Conservation (phyloP, 2,329 filamentous ascomycete species). For the Colletotrichum ledebouriae region DNA sequence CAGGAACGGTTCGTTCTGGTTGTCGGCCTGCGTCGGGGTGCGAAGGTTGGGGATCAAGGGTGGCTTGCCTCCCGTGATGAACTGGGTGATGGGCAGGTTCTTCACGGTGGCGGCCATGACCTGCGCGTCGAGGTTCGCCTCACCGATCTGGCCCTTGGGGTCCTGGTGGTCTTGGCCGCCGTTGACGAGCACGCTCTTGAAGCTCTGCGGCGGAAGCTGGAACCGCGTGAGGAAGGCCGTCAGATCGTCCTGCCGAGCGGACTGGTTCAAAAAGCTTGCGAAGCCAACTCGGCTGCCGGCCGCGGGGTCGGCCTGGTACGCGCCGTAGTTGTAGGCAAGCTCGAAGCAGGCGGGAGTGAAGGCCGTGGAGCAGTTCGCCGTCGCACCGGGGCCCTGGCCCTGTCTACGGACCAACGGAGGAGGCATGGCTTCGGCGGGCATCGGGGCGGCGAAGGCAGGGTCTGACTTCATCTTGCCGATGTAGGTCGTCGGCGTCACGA, state of each 20-base stretch:
- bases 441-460: constrained; percentile 27
- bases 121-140: constrained; percentile 75
- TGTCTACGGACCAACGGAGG: constrained; percentile 24
- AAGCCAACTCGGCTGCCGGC: constrained; percentile 64
- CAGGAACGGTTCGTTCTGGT: constrained; percentile 77
- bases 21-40: constrained; percentile 48
- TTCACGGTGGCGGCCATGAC: constrained; percentile 70
- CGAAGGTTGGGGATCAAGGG: constrained; percentile 51
- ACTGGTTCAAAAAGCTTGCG: constrained; percentile 65
- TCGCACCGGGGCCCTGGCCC: constrained; percentile 41
- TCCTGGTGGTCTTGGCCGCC: constrained; percentile 57
- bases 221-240: constrained; percentile 52
- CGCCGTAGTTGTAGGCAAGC: constrained; percentile 61
- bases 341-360: constrained; percentile 64
- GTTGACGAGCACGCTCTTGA: constrained; percentile 56
- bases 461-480: constrained; percentile 53
- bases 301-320: constrained; percentile 58
- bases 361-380: constrained; percentile 47
- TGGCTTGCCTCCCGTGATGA: constrained; percentile 45
- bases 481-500: constrained; percentile 61
- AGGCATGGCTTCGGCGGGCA: constrained; percentile 13
- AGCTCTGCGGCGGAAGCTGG: constrained; percentile 59
- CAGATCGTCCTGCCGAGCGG: constrained; percentile 61
- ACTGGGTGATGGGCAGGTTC: constrained; percentile 46
- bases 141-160: constrained; percentile 53